Percentiles rank a stretch among this genome's conserved stretches.
phyloP scores from a whole-genome alignment of 352 stramenopile genomes.

The Elongisporangium prolatum region DNA sequence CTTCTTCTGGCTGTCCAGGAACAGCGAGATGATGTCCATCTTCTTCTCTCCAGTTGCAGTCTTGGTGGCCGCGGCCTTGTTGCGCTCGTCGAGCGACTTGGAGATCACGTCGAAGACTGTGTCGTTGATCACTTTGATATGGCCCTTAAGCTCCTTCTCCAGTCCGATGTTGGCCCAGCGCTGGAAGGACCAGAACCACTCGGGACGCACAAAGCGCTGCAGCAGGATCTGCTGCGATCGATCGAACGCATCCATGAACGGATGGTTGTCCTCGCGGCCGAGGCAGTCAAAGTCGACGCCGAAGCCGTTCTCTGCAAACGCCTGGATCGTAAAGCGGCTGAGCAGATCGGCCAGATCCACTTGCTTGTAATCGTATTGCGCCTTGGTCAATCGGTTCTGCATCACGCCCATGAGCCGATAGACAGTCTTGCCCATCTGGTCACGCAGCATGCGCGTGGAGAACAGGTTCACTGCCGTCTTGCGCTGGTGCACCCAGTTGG shows the following conservation, averaged over 20 bases:
- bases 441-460: constrained; percentile 43
- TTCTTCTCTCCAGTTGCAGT: constrained; percentile 14
- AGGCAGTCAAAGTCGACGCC: constrained; percentile 46
- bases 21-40: constrained; percentile 55
- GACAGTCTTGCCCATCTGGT: constrained; percentile 33
- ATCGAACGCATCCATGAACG: constrained; percentile 48
- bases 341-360: constrained; percentile 13
- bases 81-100: constrained; percentile 22
- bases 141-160: constrained; percentile 22
- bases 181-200: constrained; percentile 46
- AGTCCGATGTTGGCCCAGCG: constrained; percentile 25
- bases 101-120: constrained; percentile 27
- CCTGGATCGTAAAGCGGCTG: constrained; percentile 51
- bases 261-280: constrained; percentile 15
- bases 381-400: constrained; percentile 6
- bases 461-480: constrained; percentile 86
- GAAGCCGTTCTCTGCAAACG: constrained; percentile 72
- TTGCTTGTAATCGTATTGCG: constrained; percentile 3
- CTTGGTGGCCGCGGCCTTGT: constrained; percentile 1
- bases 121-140: constrained; percentile 29
- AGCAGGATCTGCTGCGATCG: constrained; percentile 27
- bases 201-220: constrained; percentile 32
- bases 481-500: constrained; percentile 56
- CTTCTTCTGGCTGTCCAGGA: constrained; percentile 31
- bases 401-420: constrained; percentile 10